These are phyloP conservation scores for Ophiocordyceps camponoti-rufipedis DNA, from an alignment of 2,329 filamentous ascomycete genomes.

Conservation along the genomic window DNA sequence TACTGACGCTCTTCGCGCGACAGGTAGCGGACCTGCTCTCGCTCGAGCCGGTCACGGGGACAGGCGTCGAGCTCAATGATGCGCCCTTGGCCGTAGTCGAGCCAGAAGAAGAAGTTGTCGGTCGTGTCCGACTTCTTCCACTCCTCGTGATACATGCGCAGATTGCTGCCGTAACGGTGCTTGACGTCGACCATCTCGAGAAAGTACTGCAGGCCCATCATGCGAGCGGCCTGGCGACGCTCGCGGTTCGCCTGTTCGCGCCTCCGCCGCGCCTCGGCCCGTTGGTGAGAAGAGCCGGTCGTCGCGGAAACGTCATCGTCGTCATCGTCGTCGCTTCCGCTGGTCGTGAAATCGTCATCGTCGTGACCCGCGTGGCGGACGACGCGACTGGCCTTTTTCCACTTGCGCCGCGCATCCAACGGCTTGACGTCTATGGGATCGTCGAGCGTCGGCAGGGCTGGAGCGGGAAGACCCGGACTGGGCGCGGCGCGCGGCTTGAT, in stretches of 20 bases:
- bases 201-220: slow-evolving; percentile 77
- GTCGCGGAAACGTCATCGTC: slow-evolving; percentile 25
- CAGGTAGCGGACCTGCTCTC: slow-evolving; percentile 68
- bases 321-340: slow-evolving; percentile 19
- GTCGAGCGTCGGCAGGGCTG: slow-evolving; percentile 3
- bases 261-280: slow-evolving; percentile 17
- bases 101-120: slow-evolving; percentile 90
- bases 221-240: slow-evolving; percentile 49
- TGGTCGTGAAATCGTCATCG: slow-evolving; percentile 39
- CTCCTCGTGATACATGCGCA: slow-evolving; percentile 63
- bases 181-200: slow-evolving; percentile 72
- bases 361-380: slow-evolving; percentile 56
- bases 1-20: slow-evolving; percentile 64
- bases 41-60: slow-evolving; percentile 55
- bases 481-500: slow-evolving; percentile 23
- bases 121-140: slow-evolving; percentile 64
- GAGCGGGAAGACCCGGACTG: slow-evolving; percentile 2
- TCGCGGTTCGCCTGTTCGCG: slow-evolving; percentile 32
- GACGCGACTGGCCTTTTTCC: slow-evolving; percentile 56
- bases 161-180: slow-evolving; percentile 72
- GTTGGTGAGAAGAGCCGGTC: slow-evolving; percentile 15
- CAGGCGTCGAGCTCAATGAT: slow-evolving; percentile 52
- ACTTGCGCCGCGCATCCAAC: slow-evolving; percentile 42
- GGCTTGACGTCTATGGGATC: slow-evolving; percentile 6
- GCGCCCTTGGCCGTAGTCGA: slow-evolving; percentile 64